Conservation (phyloP, 2,329 filamentous ascomycete species). For the Fusarium sp. region DNA sequence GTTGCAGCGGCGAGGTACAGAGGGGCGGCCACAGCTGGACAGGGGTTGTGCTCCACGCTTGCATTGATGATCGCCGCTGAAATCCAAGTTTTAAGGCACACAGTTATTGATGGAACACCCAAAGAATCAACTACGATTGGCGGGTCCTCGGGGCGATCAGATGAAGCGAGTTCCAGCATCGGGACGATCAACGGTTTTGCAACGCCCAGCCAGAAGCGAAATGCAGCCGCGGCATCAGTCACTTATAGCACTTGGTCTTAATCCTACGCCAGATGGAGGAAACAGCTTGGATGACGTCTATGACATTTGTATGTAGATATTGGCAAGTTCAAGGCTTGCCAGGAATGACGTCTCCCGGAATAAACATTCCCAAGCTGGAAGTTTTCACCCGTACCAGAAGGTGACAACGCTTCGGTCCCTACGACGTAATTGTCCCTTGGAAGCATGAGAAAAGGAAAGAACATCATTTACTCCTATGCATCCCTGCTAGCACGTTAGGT, state of each 20-base stretch:
- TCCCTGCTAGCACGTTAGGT: no score
- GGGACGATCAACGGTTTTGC: conserved; percentile 2
- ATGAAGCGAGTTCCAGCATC: conserved; percentile 15
- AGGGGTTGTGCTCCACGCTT: conserved; percentile 10
- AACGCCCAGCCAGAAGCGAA: neutral
- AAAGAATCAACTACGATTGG: conserved; percentile 11
- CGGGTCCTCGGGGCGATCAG: conserved; percentile 18
- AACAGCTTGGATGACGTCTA: neutral
- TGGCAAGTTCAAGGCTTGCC: neutral
- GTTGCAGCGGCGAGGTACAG: conserved; percentile 26
- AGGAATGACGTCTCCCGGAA: neutral
- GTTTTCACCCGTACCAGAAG: no score
- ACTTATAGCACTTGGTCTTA: neutral
- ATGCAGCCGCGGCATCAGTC: neutral
- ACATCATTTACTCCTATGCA: no score
- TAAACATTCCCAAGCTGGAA: no score
- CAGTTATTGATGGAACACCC: no score
- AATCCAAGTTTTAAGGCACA: neutral
- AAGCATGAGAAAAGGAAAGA: no score
- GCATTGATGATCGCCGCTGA: conserved; percentile 27
- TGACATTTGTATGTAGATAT: neutral
- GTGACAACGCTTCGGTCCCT: no score
- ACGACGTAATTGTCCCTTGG: no score
- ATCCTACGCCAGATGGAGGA: neutral
- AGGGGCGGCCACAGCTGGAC: conserved; percentile 18